These are phyloP conservation scores for Pichia sp. DNA, from an alignment of 1,139 yeast species.

Conservation along the genomic window DNA sequence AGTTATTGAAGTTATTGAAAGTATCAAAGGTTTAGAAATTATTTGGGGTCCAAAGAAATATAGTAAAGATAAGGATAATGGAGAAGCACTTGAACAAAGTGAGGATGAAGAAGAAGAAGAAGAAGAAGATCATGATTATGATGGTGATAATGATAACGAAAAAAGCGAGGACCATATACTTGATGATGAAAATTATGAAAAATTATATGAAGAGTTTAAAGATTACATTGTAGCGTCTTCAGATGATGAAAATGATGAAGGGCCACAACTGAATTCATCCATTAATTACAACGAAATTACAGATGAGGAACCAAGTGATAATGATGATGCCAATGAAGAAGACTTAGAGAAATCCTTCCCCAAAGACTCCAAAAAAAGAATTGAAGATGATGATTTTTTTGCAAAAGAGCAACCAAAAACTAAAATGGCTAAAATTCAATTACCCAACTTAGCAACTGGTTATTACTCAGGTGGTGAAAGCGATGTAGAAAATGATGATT, in stretches of 20 bases:
- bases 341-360: constrained; percentile 17
- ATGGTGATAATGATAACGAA: constrained; percentile 19
- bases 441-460: constrained; percentile 73
- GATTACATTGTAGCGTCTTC: constrained; percentile 50
- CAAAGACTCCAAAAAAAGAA: constrained; percentile 19
- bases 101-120: constrained; percentile 11
- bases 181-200: constrained; percentile 15
- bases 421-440: constrained; percentile 26
- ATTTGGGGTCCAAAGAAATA: constrained; percentile 33
- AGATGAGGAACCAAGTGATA: constrained; percentile 41
- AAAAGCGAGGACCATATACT: not conserved
- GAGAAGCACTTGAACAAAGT: constrained; percentile 19
- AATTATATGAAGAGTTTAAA: constrained; percentile 42
- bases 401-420: constrained; percentile 27
- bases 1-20: constrained; percentile 40
- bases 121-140: constrained; percentile 20
- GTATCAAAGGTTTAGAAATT: constrained; percentile 53
- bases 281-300: constrained; percentile 56
- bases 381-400: constrained; percentile 37
- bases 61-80: constrained; percentile 15
- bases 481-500: constrained; percentile 43
- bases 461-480: constrained; percentile 74
- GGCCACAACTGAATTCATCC: constrained; percentile 32
- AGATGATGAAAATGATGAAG: constrained; percentile 37
- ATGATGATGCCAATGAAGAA: constrained; percentile 10